Evolutionary conservation across 176 grass and related monocot species (phyloP).

Genomic region (Raddia distichophylla): DNA sequence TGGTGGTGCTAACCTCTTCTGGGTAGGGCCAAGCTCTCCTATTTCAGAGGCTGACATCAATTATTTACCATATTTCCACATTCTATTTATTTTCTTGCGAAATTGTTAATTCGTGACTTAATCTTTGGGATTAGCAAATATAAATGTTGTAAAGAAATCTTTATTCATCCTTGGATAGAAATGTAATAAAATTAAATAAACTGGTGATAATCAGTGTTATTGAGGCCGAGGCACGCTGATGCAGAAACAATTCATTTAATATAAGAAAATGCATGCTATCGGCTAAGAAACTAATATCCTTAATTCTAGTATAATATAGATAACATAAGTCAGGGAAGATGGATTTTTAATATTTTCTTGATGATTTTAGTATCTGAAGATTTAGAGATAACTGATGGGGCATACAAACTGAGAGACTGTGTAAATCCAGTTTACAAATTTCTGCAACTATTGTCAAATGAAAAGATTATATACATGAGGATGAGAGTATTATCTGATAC

Average conservation of each 20-base stretch:
- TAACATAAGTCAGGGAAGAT: background rate
- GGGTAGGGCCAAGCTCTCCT: background rate
- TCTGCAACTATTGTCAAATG: background rate
- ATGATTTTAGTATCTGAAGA: background rate
- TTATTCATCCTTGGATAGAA: background rate
- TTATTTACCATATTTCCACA: background rate
- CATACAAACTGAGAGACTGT: background rate
- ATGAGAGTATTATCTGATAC: background rate
- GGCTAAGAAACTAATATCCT: background rate
- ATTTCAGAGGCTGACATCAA: conserved; percentile 21
- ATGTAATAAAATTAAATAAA: background rate
- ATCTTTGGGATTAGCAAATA: background rate
- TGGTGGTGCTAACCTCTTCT: background rate
- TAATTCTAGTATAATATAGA: conserved; percentile 2
- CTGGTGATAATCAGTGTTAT: background rate
- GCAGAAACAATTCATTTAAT: background rate
- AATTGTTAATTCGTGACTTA: conserved; percentile 12
- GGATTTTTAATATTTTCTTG: background rate
- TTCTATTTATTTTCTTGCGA: background rate
- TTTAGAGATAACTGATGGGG: background rate
- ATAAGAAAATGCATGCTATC: background rate
- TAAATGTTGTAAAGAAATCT: background rate
- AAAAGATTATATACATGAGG: background rate
- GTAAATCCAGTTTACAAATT: conserved; percentile 4
- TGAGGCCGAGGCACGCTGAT: background rate